Evolutionary conservation across 805 yeast genomes (phyloP).

Genomic region (Clavispora santaluciae): DNA sequence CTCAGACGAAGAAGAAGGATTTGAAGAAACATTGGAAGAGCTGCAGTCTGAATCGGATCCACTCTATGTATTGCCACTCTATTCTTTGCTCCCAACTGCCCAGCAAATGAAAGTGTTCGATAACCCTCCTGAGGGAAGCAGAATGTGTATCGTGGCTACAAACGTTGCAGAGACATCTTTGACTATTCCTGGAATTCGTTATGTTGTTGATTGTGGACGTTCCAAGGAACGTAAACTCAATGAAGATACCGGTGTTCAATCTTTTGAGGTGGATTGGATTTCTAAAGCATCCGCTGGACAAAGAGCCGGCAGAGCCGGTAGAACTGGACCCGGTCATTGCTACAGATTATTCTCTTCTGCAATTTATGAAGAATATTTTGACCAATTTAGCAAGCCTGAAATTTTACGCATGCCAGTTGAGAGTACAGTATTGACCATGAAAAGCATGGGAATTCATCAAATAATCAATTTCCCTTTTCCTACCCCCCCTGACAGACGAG

Average conservation of each 20-base stretch:
- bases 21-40: constrained; percentile 66
- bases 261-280: constrained; percentile 86
- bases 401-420: constrained; percentile 94
- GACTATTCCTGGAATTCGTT: constrained; percentile 92
- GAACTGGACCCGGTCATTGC: constrained; percentile 98
- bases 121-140: constrained; percentile 75
- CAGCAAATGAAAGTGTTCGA: constrained; percentile 93
- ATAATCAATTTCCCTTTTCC: constrained; percentile 94
- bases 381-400: constrained; percentile 82
- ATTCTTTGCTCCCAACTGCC: constrained; percentile 87
- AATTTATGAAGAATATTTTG: constrained; percentile 79
- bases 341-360: constrained; percentile 92
- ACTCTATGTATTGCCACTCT: constrained; percentile 83
- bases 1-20: constrained; percentile 50
- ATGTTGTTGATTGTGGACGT: constrained; percentile 94
- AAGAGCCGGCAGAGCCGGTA: constrained; percentile 95
- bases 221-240: constrained; percentile 83
- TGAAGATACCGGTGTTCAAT: constrained; percentile 84
- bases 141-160: constrained; percentile 92
- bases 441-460: constrained; percentile 92
- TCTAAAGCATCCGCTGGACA: constrained; percentile 95
- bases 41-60: constrained; percentile 75
- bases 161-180: constrained; percentile 97
- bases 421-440: constrained; percentile 93
- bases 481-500: constrained; percentile 71